Conservation (phyloP, 257 asterid genomes). For the Solanum habrochaites region DNA sequence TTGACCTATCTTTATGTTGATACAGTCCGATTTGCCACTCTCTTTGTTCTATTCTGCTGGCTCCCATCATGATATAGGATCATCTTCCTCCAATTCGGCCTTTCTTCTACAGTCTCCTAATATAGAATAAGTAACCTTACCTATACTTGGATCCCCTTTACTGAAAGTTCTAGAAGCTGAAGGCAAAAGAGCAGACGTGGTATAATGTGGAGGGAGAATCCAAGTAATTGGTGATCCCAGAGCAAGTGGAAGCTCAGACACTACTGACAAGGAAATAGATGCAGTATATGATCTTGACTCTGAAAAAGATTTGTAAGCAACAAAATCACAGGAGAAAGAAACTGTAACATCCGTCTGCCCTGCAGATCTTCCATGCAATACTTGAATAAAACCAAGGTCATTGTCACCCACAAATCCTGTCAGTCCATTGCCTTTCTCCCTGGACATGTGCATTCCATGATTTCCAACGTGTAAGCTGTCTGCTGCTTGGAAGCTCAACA, state of each 20-base stretch:
- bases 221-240: slow-evolving; percentile 70
- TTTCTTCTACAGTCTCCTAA: slow-evolving; percentile 31
- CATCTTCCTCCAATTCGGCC: slow-evolving; percentile 28
- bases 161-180: slow-evolving; percentile 24
- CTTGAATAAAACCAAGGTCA: slow-evolving; percentile 45
- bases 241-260: slow-evolving; percentile 74
- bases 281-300: slow-evolving; percentile 51
- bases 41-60: slow-evolving; percentile 55
- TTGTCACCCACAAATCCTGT: slow-evolving; percentile 22
- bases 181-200: slow-evolving; percentile 67
- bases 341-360: slow-evolving; percentile 58
- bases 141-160: slow-evolving; percentile 38
- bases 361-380: slow-evolving; percentile 60
- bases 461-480: slow-evolving; percentile 7
- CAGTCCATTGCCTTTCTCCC: slow-evolving; percentile 15
- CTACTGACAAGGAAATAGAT: slow-evolving; percentile 49
- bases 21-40: slow-evolving; percentile 59
- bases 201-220: slow-evolving; percentile 79
- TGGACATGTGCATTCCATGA: neutral
- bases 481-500: slow-evolving; percentile 36
- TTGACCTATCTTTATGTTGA: slow-evolving; percentile 62
- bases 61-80: slow-evolving; percentile 52
- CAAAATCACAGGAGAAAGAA: slow-evolving; percentile 66
- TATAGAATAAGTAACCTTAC: slow-evolving; percentile 54
- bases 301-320: slow-evolving; percentile 21